These are phyloP conservation scores for Sordaria brevicollis DNA, from an alignment of 495 filamentous ascomycete species.

Conservation along the genomic window DNA sequence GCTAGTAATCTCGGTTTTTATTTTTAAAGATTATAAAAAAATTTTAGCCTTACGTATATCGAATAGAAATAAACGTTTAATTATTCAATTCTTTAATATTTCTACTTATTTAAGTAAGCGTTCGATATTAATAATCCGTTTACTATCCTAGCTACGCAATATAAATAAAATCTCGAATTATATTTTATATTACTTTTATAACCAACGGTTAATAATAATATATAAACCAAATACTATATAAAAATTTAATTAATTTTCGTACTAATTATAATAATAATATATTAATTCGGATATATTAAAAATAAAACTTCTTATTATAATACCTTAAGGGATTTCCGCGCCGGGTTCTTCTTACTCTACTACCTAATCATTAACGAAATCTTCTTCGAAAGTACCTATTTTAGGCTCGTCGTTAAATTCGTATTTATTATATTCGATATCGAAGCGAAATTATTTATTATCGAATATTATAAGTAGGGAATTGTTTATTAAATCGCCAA, in stretches of 20 bases:
- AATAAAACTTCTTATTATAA: neutral
- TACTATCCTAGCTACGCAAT: neutral
- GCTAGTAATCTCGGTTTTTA: neutral
- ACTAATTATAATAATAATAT: neutral
- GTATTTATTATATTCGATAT: no score
- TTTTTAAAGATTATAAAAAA: neutral
- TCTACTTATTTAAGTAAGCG: neutral
- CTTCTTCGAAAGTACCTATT: no score
- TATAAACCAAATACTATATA: neutral
- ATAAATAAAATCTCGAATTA: neutral
- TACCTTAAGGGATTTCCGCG: neutral
- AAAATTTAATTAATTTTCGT: neutral
- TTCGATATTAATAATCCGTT: neutral
- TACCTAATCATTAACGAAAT: no score
- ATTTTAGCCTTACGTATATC: neutral
- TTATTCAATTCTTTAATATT: neutral
- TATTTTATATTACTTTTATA: neutral
- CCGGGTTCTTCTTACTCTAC: neutral
- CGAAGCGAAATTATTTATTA: no score
- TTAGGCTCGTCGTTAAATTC: no score
- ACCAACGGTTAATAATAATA: neutral
- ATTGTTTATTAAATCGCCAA: no score
- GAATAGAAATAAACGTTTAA: neutral
- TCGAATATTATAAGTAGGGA: no score
- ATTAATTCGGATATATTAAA: no score